Evolutionary conservation across 2,329 filamentous ascomycete species (phyloP).

Genomic region (Conoideocrella luteorostrata): DNA sequence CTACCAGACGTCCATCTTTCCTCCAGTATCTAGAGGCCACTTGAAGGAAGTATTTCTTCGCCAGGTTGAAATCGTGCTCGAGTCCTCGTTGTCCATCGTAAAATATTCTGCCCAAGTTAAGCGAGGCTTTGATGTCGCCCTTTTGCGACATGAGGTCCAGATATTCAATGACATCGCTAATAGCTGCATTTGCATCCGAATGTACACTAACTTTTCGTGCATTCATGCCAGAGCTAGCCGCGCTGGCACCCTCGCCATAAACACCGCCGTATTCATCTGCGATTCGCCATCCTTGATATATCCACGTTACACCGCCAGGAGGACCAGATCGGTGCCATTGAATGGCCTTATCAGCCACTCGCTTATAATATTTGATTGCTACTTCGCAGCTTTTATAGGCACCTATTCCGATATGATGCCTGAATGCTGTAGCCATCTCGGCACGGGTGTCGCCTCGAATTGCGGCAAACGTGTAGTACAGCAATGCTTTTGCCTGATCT

Average conservation of each 20-base stretch:
- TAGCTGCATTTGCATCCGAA: slow-evolving; percentile 75
- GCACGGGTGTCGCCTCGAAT: slow-evolving; percentile 74
- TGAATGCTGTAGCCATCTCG: slow-evolving; percentile 88
- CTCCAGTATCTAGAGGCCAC: slow-evolving; percentile 79
- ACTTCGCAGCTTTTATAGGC: slow-evolving; percentile 80
- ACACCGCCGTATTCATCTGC: slow-evolving; percentile 88
- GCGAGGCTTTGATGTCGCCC: slow-evolving; percentile 80
- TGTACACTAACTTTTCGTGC: slow-evolving; percentile 66
- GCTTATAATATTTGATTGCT: slow-evolving; percentile 83
- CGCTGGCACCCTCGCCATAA: slow-evolving; percentile 92
- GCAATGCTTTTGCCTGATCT: slow-evolving; percentile 83
- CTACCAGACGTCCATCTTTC: slow-evolving; percentile 65
- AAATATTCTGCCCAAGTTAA: slow-evolving; percentile 77
- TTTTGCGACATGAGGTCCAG: slow-evolving; percentile 85
- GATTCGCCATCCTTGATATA: slow-evolving; percentile 73
- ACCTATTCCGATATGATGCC: slow-evolving; percentile 79
- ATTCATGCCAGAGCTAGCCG: slow-evolving; percentile 77
- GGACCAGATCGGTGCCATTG: slow-evolving; percentile 82
- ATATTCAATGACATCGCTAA: slow-evolving; percentile 93
- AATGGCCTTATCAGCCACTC: slow-evolving; percentile 88
- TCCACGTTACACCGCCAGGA: slow-evolving; percentile 75
- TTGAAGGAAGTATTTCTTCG: slow-evolving; percentile 73
- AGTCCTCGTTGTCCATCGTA: slow-evolving; percentile 79
- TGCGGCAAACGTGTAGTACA: slow-evolving; percentile 94
- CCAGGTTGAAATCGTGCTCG: slow-evolving; percentile 64